A percentile compares a stretch with the other conserved stretches of the same genome.
Evolutionary conservation across 768 basidiomycete genomes (phyloP).

Genomic region (Lactarius hengduanensis): DNA sequence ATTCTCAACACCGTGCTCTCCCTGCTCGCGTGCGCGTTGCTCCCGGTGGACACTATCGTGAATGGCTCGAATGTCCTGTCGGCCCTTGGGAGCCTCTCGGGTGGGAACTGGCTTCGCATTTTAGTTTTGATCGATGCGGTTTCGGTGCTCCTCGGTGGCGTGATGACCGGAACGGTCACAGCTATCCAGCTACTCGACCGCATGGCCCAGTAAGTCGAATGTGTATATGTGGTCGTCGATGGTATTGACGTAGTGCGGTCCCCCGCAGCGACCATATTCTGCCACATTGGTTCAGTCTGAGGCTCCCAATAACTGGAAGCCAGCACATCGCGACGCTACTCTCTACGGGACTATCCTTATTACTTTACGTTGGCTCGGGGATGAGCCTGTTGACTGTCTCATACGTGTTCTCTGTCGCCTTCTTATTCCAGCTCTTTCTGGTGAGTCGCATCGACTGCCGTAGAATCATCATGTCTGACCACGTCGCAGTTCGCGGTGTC

Average conservation of each 20-base stretch:
- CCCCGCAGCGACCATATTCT: conserved; percentile 25
- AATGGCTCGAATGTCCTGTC: conserved; percentile 26
- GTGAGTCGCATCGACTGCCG: conserved; percentile 11
- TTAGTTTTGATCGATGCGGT: conserved; percentile 27
- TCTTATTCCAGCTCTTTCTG: conserved; percentile 26
- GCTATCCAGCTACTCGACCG: conserved; percentile 25
- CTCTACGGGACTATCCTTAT: conserved; percentile 21
- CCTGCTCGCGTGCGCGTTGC: conserved; percentile 21
- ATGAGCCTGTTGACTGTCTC: conserved; percentile 27
- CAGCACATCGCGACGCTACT: conserved; percentile 21
- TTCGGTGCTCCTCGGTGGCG: conserved; percentile 26
- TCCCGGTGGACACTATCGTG: conserved; percentile 16
- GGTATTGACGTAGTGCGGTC: background rate
- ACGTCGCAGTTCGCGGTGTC: conserved; percentile 25
- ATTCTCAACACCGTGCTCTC: conserved; percentile 25
- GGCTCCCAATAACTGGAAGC: conserved; percentile 26
- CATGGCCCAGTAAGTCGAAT: conserved; percentile 18
- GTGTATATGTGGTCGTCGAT: background rate
- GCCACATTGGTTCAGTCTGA: conserved; percentile 24
- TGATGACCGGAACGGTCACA: conserved; percentile 28
- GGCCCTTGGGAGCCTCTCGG: conserved; percentile 22
- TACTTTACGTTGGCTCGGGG: conserved; percentile 28
- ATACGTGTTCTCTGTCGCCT: conserved; percentile 29
- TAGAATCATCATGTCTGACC: background rate
- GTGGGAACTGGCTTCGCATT: conserved; percentile 27